Conservation (phyloP, 257 asterid genomes). For the Solanum phureja region DNA sequence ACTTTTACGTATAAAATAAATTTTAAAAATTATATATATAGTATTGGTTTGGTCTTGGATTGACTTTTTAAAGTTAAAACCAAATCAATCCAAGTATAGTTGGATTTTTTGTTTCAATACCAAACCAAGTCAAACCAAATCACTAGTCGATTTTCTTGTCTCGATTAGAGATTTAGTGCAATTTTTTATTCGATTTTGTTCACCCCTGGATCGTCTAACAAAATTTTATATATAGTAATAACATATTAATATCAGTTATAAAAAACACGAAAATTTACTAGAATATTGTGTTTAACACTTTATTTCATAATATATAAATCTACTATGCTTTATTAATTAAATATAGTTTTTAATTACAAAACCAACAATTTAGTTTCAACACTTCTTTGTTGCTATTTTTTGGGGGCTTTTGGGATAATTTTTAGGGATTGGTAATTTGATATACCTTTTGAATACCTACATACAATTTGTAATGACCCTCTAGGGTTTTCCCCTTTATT, state of each 20-base stretch:
- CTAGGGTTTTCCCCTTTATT: too few relatives aligned
- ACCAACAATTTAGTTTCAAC: neutral
- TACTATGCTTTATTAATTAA: neutral
- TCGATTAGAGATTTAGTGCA: neutral
- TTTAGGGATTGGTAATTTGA: neutral
- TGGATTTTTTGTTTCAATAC: neutral
- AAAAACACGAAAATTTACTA: too few relatives aligned
- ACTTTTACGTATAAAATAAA: neutral
- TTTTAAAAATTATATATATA: too few relatives aligned
- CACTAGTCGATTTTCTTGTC: neutral
- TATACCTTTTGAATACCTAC: neutral
- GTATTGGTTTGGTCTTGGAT: neutral
- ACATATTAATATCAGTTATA: neutral
- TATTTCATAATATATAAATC: too few relatives aligned
- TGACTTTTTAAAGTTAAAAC: neutral
- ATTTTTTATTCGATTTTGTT: neutral
- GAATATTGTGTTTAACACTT: neutral
- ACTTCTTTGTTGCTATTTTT: neutral
- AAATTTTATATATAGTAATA: neutral
- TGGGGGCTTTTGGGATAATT: neutral
- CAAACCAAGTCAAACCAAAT: neutral
- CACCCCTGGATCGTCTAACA: neutral
- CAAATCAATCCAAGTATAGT: neutral
- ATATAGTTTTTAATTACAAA: neutral
- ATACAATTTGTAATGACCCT: neutral